A percentile compares a stretch with the other conserved stretches of the same genome.
Evolutionary conservation across 352 stramenopile species (phyloP).

Genomic region (Pythium dissotocum): DNA sequence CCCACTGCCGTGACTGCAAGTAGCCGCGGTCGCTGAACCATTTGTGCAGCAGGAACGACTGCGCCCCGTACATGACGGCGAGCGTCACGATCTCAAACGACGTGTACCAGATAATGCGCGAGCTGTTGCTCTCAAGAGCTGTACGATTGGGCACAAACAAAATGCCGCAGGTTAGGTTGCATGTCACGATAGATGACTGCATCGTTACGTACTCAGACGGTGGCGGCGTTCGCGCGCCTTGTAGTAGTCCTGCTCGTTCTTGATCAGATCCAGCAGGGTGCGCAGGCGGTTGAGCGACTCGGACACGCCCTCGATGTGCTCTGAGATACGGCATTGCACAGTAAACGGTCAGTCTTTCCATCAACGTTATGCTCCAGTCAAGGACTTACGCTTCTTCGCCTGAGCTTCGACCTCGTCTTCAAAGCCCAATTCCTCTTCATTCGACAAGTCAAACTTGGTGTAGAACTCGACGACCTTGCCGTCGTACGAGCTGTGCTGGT

Average conservation of each 20-base stretch:
- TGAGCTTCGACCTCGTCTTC: conserved; percentile 75
- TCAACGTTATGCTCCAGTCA: too few relatives aligned
- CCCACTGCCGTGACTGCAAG: conserved; percentile 72
- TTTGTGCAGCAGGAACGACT: conserved; percentile 83
- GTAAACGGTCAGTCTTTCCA: neutral
- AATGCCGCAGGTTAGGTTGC: neutral
- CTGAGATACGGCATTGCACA: conserved; percentile 28
- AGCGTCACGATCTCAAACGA: conserved; percentile 66
- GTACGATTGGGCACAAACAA: conserved; percentile 2
- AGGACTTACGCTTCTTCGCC: conserved; percentile 56
- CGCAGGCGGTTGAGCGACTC: conserved; percentile 62
- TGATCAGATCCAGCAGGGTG: conserved; percentile 66
- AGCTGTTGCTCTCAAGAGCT: conserved; percentile 81
- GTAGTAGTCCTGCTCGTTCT: conserved; percentile 83
- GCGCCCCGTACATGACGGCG: conserved; percentile 65
- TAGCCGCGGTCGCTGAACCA: conserved; percentile 82
- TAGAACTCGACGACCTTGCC: conserved; percentile 81
- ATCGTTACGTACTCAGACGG: conserved; percentile 60
- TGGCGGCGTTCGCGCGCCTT: conserved; percentile 65
- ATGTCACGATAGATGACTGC: neutral
- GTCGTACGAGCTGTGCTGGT: conserved; percentile 63
- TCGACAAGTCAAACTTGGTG: conserved; percentile 78
- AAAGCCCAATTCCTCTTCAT: conserved; percentile 68
- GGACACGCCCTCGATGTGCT: conserved; percentile 70
- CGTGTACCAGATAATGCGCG: conserved; percentile 79